These are phyloP conservation scores for Malus hybrid DNA, from an alignment of 331 rosid genomes.

Conservation along the genomic window DNA sequence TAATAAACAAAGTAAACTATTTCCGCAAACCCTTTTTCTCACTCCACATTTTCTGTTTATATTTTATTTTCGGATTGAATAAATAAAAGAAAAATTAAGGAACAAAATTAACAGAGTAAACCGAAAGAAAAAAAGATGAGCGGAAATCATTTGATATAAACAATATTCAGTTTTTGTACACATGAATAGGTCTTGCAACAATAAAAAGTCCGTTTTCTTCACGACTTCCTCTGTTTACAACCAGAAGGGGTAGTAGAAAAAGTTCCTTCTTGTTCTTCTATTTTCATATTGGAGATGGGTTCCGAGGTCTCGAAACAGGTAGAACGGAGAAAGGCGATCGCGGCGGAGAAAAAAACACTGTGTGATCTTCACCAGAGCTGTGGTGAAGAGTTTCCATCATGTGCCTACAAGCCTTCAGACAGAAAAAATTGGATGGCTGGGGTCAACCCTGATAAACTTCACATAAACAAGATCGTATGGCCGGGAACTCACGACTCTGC, in stretches of 20 bases:
- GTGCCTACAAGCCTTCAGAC: constrained; percentile 52
- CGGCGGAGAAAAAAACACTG: constrained; percentile 40
- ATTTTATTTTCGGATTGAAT: background rate
- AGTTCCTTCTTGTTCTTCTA: background rate
- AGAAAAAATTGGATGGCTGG: constrained; percentile 71
- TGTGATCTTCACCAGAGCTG: constrained; percentile 24
- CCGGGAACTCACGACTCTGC: constrained; percentile 95
- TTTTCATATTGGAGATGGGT: constrained; percentile 42
- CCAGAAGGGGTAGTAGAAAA: constrained; percentile 11
- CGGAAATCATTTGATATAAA: background rate
- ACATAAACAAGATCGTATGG: constrained; percentile 60
- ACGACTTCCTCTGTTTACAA: background rate
- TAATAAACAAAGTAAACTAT: background rate
- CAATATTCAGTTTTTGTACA: background rate
- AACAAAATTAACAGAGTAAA: no score
- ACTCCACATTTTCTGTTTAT: background rate
- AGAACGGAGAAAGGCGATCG: constrained; percentile 42
- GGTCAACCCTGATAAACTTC: constrained; percentile 43
- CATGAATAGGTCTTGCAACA: background rate
- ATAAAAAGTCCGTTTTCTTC: background rate
- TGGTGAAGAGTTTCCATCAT: constrained; percentile 52
- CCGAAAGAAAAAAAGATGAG: background rate
- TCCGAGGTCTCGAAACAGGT: constrained; percentile 47
- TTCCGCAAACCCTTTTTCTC: background rate
- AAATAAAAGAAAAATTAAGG: no score